phyloP scores from a whole-genome alignment of 2,329 filamentous ascomycete species.

The Fusarium abutilonis region DNA sequence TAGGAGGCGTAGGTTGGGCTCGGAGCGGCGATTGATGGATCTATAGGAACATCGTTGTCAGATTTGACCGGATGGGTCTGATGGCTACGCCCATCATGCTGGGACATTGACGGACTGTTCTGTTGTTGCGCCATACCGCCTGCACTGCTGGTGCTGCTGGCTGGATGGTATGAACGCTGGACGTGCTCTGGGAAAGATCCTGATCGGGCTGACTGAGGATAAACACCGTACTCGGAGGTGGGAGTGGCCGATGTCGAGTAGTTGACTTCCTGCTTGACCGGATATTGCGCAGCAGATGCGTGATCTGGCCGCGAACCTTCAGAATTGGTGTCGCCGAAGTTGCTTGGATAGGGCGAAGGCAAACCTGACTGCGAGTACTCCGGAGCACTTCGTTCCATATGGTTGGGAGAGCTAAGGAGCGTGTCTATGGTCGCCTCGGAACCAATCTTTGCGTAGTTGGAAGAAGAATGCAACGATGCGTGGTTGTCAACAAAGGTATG shows the following conservation, averaged over 20 bases:
- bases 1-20: slow-evolving; percentile 87
- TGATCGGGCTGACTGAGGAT: slow-evolving; percentile 79
- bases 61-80: slow-evolving; percentile 83
- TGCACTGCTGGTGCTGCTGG: slow-evolving; percentile 72
- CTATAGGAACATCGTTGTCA: slow-evolving; percentile 98
- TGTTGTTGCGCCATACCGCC: slow-evolving; percentile 95
- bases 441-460: slow-evolving; percentile 37
- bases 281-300: slow-evolving; percentile 90
- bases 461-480: slow-evolving; percentile 38
- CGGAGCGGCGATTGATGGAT: slow-evolving; percentile 94
- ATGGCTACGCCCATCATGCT: slow-evolving; percentile 83
- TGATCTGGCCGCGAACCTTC: slow-evolving; percentile 90
- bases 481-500: slow-evolving; percentile 46
- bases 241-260: slow-evolving; percentile 84
- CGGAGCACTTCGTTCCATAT: slow-evolving; percentile 71
- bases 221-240: slow-evolving; percentile 87
- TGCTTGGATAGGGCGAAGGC: slow-evolving; percentile 75
- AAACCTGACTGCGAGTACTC: slow-evolving; percentile 91
- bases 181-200: slow-evolving; percentile 88
- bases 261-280: slow-evolving; percentile 81
- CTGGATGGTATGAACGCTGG: slow-evolving; percentile 83
- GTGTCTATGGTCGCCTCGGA: slow-evolving; percentile 44
- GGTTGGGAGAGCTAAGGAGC: slow-evolving; percentile 45
- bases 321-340: slow-evolving; percentile 77
- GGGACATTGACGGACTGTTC: slow-evolving; percentile 96